phyloP scores from a whole-genome alignment of 352 stramenopile species.

The Pythium apleroticum region DNA sequence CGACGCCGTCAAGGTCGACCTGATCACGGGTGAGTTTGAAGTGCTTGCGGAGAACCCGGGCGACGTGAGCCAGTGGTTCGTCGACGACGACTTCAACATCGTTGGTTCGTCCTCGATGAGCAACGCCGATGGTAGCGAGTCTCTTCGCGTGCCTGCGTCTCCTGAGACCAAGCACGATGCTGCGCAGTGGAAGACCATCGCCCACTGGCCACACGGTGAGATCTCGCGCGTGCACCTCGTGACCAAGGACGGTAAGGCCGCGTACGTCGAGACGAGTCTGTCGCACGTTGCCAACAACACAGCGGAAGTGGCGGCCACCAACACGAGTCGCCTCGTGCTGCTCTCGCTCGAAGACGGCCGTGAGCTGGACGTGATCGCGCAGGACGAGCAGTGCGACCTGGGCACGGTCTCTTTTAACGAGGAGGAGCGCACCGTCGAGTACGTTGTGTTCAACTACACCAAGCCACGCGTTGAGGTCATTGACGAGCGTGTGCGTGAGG shows the following conservation, averaged over 20 bases:
- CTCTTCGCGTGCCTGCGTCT: conserved; percentile 28
- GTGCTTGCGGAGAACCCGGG: conserved; percentile 36
- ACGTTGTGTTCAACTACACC: conserved; percentile 38
- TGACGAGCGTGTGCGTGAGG: conserved; percentile 29
- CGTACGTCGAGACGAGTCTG: conserved; percentile 44
- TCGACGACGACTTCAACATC: conserved; percentile 37
- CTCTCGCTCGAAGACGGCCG: conserved; percentile 37
- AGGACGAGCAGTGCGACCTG: conserved; percentile 34
- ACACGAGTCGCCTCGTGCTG: conserved; percentile 43
- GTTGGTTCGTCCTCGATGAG: conserved; percentile 19
- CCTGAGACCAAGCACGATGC: conserved; percentile 20
- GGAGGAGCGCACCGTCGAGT: conserved; percentile 24
- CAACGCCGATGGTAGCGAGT: conserved; percentile 27
- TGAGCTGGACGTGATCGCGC: conserved; percentile 33
- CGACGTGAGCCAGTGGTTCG: conserved; percentile 27
- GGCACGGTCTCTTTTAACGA: conserved; percentile 32
- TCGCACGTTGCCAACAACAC: conserved; percentile 21
- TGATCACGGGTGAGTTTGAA: conserved; percentile 30
- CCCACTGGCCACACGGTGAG: conserved; percentile 41
- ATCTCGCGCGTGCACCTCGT: conserved; percentile 27
- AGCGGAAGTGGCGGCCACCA: conserved; percentile 9
- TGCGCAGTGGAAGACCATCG: conserved; percentile 35
- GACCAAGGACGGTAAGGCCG: conserved; percentile 30
- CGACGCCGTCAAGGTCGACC: conserved; percentile 34
- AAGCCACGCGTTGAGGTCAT: conserved; percentile 37